Evolutionary conservation across 306 rosid genomes (phyloP), one percentile per base, ranked within the genome.

Genomic region (Citrullus amarus): DNA sequence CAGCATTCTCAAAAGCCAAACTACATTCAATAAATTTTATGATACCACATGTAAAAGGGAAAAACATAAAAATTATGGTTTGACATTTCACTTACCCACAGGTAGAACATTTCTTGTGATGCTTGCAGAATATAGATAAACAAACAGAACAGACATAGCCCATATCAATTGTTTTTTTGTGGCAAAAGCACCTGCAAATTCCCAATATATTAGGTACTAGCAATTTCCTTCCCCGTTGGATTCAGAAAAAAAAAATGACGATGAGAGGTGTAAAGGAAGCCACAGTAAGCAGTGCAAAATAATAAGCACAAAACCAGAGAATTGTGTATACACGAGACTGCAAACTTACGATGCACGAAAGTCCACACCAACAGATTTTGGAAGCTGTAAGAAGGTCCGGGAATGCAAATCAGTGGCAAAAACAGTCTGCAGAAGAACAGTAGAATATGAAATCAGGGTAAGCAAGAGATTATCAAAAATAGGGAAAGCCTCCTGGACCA

Each of bases 111-210:
- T 95, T 92, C 84, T 91, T 89, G 84, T 91, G 97, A 88, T 85
- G 97, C 96, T 95, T 89, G 53, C 96, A 95, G 86, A 95, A 95
- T 83, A 95, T 95, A 85, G 98, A 92, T 83, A 95, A 88, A 88
- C 98, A 92, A 75, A 95, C 97, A 8, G 98, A 95, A 84, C 98
- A 95, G 44, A 92, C 88, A 84, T 84, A 95, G 80, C 98, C 98
- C 91, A 87, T 89, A 90, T 95, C 98, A 46, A 95, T 95, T 38
- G 98, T 95, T 80, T 89, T 90, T 79, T 95, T 95, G 88, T 95
- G 98, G 88, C 98, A 95, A 88, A 95, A 95, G 85, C 98, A 95
- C 93, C 98, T 95, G 96, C 85, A 84, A 73, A 78, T 79, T 81
- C 75, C 79, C 84, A 51, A 38, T 22, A 17, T 73, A 60, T 77